Percentiles rank a stretch among this genome's conserved stretches.
Conservation (phyloP, 2,329 filamentous ascomycete genomes). For the Apiospora arundinis region DNA sequence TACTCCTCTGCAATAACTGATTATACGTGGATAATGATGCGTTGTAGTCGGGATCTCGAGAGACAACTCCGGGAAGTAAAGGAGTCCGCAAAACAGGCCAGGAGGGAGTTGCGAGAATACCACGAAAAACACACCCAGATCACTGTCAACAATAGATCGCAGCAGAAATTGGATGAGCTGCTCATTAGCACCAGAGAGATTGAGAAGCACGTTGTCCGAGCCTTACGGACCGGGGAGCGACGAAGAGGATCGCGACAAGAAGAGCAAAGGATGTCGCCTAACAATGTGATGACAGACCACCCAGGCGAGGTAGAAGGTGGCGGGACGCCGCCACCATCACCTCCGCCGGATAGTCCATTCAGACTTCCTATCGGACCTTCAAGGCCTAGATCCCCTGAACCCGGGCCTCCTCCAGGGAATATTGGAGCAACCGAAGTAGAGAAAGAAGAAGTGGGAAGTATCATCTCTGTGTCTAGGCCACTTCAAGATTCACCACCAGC, state of each 20-base stretch:
- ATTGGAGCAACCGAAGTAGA: not conserved
- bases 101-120: constrained; percentile 27
- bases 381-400: not conserved
- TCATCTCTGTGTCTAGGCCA: no score
- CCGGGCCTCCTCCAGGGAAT: not conserved
- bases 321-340: not conserved
- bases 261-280: not conserved
- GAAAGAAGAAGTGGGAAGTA: no score
- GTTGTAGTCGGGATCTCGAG: not conserved
- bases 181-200: constrained; percentile 26
- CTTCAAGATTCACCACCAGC: not conserved
- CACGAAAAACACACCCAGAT: constrained; percentile 13
- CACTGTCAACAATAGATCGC: not conserved
- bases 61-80: constrained; percentile 25
- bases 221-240: constrained; percentile 22
- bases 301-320: not conserved
- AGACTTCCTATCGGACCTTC: not conserved
- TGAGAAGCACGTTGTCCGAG: constrained; percentile 26
- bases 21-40: not conserved
- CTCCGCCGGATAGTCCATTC: not conserved
- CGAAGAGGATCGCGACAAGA: not conserved
- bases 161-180: constrained; percentile 18
- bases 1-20: constrained; percentile 18
- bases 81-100: constrained; percentile 24
- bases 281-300: not conserved